A percentile compares a stretch with the other conserved stretches of the same genome.
Evolutionary conservation across 139 green algal genomes (phyloP).

Genomic region (Chlorella vulgaris): DNA sequence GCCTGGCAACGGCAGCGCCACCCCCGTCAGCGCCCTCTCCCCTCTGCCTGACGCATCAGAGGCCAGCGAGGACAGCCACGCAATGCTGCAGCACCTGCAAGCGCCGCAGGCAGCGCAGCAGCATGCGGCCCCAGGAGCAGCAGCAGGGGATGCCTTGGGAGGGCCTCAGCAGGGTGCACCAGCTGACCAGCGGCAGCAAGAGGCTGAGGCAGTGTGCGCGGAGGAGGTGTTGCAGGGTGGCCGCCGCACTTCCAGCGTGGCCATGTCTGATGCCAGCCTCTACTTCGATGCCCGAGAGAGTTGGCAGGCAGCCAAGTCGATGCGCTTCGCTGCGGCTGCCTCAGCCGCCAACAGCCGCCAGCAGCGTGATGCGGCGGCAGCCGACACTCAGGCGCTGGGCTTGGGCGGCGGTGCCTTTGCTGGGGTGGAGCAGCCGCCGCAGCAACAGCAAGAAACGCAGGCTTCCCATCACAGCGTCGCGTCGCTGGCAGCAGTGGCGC

Average conservation of each 20-base stretch:
- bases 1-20: not conserved
- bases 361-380: not conserved
- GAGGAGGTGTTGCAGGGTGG: not conserved
- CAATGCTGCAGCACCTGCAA: not conserved
- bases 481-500: not conserved
- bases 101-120: not conserved
- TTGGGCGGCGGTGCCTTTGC: not conserved
- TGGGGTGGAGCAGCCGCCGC: not conserved
- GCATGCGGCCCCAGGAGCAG: not conserved
- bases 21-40: conserved; percentile 4
- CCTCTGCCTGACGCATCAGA: not conserved
- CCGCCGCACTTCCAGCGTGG: not conserved
- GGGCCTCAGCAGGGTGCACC: not conserved
- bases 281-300: conserved; percentile 1
- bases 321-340: too few relatives aligned
- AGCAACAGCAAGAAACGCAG: not conserved
- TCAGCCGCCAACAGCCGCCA: not conserved
- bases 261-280: not conserved
- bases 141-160: not conserved
- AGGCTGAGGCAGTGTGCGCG: not conserved
- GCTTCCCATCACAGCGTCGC: not conserved
- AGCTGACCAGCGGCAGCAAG: not conserved
- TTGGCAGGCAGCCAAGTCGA: too few relatives aligned
- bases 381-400: not conserved
- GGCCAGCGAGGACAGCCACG: not conserved